A percentile compares a stretch with the other conserved stretches of the same genome.
These are phyloP conservation scores for Larix kaempferi DNA, from an alignment of 75 land plant genomes.

Conservation along the genomic window DNA sequence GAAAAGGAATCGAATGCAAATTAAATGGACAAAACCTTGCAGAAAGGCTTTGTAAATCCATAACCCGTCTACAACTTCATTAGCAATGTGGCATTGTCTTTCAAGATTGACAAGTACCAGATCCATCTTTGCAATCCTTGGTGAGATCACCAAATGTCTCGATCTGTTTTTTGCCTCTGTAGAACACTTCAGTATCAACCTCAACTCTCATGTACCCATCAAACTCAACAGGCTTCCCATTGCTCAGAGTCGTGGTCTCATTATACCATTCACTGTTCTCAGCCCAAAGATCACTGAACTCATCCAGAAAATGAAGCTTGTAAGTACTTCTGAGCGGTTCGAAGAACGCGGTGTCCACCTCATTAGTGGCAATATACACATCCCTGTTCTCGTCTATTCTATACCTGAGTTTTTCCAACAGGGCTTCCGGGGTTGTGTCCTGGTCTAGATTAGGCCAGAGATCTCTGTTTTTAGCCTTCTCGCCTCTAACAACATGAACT, in stretches of 20 bases:
- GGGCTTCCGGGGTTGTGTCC: slow-evolving; percentile 76
- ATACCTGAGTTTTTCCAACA: slow-evolving; percentile 46
- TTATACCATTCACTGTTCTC: slow-evolving; percentile 80
- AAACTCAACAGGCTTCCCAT: slow-evolving; percentile 57
- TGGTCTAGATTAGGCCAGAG: slow-evolving; percentile 80
- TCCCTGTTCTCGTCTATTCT: slow-evolving; percentile 65
- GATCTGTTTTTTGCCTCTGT: slow-evolving; percentile 81
- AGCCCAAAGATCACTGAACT: slow-evolving; percentile 82
- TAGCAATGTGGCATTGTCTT: no score
- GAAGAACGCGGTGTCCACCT: slow-evolving; percentile 57
- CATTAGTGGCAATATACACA: slow-evolving; percentile 84
- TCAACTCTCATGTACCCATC: slow-evolving; percentile 83
- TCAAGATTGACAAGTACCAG: slow-evolving; percentile 58
- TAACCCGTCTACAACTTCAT: no score
- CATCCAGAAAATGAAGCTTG: slow-evolving; percentile 64
- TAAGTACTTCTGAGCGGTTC: slow-evolving; percentile 75
- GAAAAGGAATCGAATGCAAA: no score
- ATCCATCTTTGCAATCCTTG: slow-evolving; percentile 88
- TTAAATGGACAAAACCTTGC: no score
- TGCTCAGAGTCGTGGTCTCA: slow-evolving; percentile 56
- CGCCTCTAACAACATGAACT: slow-evolving; percentile 81
- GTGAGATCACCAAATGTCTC: slow-evolving; percentile 96
- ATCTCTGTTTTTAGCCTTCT: slow-evolving; percentile 68
- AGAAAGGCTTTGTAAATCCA: no score
- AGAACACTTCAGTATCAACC: slow-evolving; percentile 85